phyloP scores from a whole-genome alignment of 1,139 yeast species.

The Kluyveromyces marxianus region DNA sequence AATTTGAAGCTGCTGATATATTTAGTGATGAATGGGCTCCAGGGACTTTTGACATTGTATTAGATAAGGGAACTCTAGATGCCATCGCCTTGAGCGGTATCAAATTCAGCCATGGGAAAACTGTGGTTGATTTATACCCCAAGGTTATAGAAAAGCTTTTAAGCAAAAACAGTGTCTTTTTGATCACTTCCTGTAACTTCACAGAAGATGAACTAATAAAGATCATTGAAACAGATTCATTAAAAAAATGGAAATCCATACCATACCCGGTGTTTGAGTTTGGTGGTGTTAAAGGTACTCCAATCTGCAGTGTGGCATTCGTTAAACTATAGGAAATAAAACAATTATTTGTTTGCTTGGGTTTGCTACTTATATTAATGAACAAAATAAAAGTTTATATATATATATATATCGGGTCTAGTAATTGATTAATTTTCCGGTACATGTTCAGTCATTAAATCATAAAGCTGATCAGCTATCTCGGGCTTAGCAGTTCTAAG shows the following conservation, averaged over 20 bases:
- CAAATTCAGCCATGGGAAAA: slow-evolving; percentile 33
- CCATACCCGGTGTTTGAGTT: slow-evolving; percentile 76
- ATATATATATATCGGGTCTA: background rate
- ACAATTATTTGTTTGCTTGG: no score
- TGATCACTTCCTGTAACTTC: slow-evolving; percentile 93
- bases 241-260: slow-evolving; percentile 55
- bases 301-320: slow-evolving; percentile 84
- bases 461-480: slow-evolving; percentile 52
- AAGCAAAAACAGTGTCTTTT: slow-evolving; percentile 48
- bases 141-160: slow-evolving; percentile 50
- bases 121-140: slow-evolving; percentile 51
- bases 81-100: slow-evolving; percentile 85
- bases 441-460: slow-evolving; percentile 37
- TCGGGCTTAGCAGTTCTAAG: slow-evolving; percentile 60
- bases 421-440: slow-evolving; percentile 10
- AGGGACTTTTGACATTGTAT: slow-evolving; percentile 56
- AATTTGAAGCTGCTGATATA: slow-evolving; percentile 41
- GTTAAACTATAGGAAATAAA: slow-evolving; percentile 26
- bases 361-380: no score
- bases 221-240: slow-evolving; percentile 39
- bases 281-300: slow-evolving; percentile 82
- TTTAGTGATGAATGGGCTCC: slow-evolving; percentile 27
- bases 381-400: no score
- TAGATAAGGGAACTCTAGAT: slow-evolving; percentile 94
- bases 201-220: slow-evolving; percentile 65